Percentiles rank a stretch among this genome's conserved stretches.
phyloP scores from a whole-genome alignment of 1,139 yeast species.

The Geotrichum candidum region DNA sequence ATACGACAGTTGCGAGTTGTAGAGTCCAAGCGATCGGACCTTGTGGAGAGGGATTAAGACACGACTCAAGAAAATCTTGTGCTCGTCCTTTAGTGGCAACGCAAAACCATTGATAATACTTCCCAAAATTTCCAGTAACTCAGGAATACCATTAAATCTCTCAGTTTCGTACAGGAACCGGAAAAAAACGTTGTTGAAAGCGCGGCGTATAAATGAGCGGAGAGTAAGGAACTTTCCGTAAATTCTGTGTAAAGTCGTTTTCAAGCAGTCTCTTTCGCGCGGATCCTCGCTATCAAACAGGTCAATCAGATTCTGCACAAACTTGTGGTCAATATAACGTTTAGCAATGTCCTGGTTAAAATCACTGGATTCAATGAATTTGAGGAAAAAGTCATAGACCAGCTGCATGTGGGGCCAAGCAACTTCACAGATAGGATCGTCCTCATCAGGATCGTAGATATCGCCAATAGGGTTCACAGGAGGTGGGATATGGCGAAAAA shows the following conservation, averaged over 20 bases:
- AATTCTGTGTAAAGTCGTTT: slow-evolving; percentile 90
- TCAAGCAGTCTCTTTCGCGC: slow-evolving; percentile 89
- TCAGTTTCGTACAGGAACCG: slow-evolving; percentile 95
- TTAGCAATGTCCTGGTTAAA: slow-evolving; percentile 91
- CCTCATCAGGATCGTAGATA: slow-evolving; percentile 95
- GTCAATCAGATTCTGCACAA: slow-evolving; percentile 73
- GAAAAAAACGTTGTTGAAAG: slow-evolving; percentile 85
- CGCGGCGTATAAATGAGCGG: slow-evolving; percentile 85
- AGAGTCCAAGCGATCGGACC: slow-evolving; percentile 76
- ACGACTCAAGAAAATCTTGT: slow-evolving; percentile 79
- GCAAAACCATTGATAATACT: slow-evolving; percentile 97
- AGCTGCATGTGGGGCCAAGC: slow-evolving; percentile 99
- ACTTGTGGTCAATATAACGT: slow-evolving; percentile 86
- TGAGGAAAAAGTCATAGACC: slow-evolving; percentile 85
- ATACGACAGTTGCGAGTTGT: slow-evolving; percentile 95
- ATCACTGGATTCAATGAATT: slow-evolving; percentile 92
- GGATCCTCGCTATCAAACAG: slow-evolving; percentile 96
- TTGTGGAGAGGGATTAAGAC: slow-evolving; percentile 93
- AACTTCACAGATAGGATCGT: slow-evolving; percentile 91
- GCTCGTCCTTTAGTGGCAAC: slow-evolving; percentile 93
- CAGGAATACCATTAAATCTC: slow-evolving; percentile 93
- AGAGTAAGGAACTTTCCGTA: slow-evolving; percentile 91
- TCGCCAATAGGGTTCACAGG: slow-evolving; percentile 98
- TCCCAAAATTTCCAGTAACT: slow-evolving; percentile 88
- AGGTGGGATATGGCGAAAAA: slow-evolving; percentile 95